Conservation (phyloP, 2,329 filamentous ascomycete species). For the Fusarium sp. region DNA sequence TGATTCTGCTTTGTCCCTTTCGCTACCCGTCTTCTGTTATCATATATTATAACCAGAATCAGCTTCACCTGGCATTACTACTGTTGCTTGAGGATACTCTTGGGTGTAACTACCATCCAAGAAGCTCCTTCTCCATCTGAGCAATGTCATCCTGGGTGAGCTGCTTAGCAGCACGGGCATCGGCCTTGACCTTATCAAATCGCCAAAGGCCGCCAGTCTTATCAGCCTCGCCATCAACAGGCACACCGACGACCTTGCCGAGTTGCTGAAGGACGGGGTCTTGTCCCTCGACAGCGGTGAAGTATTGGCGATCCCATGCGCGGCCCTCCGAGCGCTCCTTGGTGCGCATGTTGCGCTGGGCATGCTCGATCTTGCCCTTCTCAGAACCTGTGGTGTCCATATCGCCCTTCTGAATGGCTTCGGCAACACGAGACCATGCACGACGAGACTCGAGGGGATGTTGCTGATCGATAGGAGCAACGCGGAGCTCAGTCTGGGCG, state of each 20-base stretch:
- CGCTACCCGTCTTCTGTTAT: not conserved
- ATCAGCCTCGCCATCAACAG: constrained; percentile 64
- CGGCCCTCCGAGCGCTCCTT: constrained; percentile 79
- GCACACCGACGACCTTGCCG: constrained; percentile 59
- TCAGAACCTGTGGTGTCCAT: constrained; percentile 82
- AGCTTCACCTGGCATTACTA: not conserved
- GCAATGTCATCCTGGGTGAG: constrained; percentile 54
- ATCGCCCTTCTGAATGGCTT: constrained; percentile 82
- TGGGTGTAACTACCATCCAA: constrained; percentile 51
- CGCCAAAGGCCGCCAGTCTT: constrained; percentile 72
- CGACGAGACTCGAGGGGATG: constrained; percentile 87
- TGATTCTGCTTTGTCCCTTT: not conserved
- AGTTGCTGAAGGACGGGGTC: constrained; percentile 60
- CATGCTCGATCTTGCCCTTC: constrained; percentile 90
- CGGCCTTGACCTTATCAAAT: constrained; percentile 63
- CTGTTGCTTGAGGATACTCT: not conserved
- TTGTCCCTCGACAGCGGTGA: constrained; percentile 63
- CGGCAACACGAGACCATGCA: constrained; percentile 88
- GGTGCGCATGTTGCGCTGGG: constrained; percentile 79
- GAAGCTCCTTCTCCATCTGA: constrained; percentile 58
- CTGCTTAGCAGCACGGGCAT: constrained; percentile 51
- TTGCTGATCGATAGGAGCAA: constrained; percentile 81
- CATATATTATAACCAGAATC: constrained; percentile 20
- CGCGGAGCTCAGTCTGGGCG: constrained; percentile 72
- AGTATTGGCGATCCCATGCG: constrained; percentile 87